These are phyloP conservation scores for Wallemia hederae DNA, from an alignment of 1,284 basidiomycete species.

Conservation along the genomic window DNA sequence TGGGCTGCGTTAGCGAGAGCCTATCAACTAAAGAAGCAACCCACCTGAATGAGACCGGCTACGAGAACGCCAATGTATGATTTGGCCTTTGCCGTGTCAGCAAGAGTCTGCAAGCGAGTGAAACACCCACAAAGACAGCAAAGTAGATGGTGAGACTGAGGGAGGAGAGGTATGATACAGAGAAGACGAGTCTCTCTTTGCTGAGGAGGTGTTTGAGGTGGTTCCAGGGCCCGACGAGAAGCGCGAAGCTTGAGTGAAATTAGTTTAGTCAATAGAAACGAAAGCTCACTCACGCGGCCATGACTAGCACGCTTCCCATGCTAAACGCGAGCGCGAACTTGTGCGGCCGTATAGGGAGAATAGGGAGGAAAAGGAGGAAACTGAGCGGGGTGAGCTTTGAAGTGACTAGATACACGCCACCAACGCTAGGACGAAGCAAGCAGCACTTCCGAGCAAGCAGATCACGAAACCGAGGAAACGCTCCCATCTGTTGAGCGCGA, in stretches of 20 bases:
- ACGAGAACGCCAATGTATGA: slow-evolving; percentile 60
- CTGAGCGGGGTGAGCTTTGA: not conserved
- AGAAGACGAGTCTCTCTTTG: slow-evolving; percentile 62
- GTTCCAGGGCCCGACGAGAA: slow-evolving; percentile 54
- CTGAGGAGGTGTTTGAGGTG: slow-evolving; percentile 68
- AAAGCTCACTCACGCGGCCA: slow-evolving; percentile 36
- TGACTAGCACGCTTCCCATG: slow-evolving; percentile 51
- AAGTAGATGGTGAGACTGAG: slow-evolving; percentile 64
- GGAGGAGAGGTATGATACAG: slow-evolving; percentile 47
- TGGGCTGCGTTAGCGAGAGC: slow-evolving; percentile 2
- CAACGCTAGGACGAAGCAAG: slow-evolving; percentile 87
- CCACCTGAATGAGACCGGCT: slow-evolving; percentile 42
- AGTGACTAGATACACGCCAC: not conserved
- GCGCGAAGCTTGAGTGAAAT: slow-evolving; percentile 32
- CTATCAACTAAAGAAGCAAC: slow-evolving; percentile 2
- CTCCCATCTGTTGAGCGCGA: slow-evolving; percentile 72
- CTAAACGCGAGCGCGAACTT: slow-evolving; percentile 77
- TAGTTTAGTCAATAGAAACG: not conserved
- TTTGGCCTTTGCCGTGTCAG: slow-evolving; percentile 24
- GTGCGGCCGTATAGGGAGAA: slow-evolving; percentile 50
- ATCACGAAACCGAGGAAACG: slow-evolving; percentile 72
- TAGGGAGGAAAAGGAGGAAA: slow-evolving; percentile 21
- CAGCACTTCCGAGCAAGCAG: slow-evolving; percentile 61
- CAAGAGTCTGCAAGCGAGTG: not conserved
- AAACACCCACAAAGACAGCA: slow-evolving; percentile 37